Evolutionary conservation across 345 rosid genomes (phyloP), one percentile per base, ranked within the genome.

Genomic region (Citrus mangshanensis): DNA sequence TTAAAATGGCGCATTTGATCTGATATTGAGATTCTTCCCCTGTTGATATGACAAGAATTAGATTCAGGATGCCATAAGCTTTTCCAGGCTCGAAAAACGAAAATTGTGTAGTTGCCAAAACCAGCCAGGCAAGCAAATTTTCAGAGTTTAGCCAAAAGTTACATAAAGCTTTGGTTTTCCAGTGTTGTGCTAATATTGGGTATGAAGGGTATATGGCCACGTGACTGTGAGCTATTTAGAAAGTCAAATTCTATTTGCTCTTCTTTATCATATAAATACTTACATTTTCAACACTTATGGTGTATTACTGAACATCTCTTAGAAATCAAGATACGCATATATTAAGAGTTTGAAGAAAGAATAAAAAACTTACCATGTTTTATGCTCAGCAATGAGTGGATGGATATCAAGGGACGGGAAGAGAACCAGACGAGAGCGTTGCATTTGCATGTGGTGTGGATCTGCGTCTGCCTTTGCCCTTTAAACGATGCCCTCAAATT

Each of bases 361-460:
- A 75, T 28, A 1, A 21, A 74, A 12, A 40, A 24, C 61, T 9
- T 1, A 13, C 54, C 37, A 46, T 46, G 18, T 42, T 0, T 42
- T 61, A 10, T 51, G 77, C 0, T 37, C 9, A 14, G 1, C 22
- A 74, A 64, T 25, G 56, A 14, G 30, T 62, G 67, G 63, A 54
- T 62, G 72, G 63, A 37, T 5, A 30, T 6, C n/a, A 51, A 37
- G 51, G 38, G 5, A 40, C 21, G 40, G 9, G 40, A 37, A 37
- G 40, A 37, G 40, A 37, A 37, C 40, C 40, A 37, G 40, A 1
- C 42, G 62, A 62, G 19, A 51, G 21, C 37, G 9, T 6, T 68
- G 69, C 75, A 4, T 38, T 77, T 61, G 85, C 80, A 80, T 78
- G 85, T 80, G 85, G 65, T 12, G 49, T 42, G 49, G 49, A 10